These are phyloP conservation scores for Luvunga scandens DNA, from an alignment of 345 rosid genomes.

Conservation along the genomic window DNA sequence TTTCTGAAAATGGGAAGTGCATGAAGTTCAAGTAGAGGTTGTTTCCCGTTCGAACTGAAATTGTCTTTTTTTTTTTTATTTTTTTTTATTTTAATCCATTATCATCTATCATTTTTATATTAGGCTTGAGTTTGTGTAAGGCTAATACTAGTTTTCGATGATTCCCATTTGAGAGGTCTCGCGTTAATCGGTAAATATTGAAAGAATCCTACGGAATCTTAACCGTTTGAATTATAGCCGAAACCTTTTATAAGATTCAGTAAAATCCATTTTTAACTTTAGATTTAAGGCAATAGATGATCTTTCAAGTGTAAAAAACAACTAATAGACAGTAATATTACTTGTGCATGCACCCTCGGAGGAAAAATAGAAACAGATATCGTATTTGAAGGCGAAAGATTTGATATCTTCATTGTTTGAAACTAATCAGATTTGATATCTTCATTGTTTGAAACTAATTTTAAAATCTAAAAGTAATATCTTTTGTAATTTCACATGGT, in stretches of 20 bases:
- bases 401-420: no score
- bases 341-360: no score
- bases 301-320: not conserved
- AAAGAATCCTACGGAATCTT: not conserved
- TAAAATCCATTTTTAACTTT: not conserved
- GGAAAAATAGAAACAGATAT: not conserved
- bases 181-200: not conserved
- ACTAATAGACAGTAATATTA: no score
- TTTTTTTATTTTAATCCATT: not conserved
- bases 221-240: not conserved
- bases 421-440: no score
- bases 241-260: not conserved
- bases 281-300: not conserved
- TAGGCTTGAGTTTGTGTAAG: not conserved
- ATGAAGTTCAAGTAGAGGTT: not conserved
- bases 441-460: no score
- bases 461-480: no score
- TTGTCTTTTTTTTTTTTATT: not conserved
- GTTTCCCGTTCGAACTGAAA: constrained; percentile 5
- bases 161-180: no score
- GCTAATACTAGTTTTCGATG: not conserved
- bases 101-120: no score
- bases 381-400: not conserved
- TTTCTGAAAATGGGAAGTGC: not conserved
- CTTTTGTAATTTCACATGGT: no score